phyloP scores from a whole-genome alignment of 768 basidiomycete genomes.

The Suillus americanus region DNA sequence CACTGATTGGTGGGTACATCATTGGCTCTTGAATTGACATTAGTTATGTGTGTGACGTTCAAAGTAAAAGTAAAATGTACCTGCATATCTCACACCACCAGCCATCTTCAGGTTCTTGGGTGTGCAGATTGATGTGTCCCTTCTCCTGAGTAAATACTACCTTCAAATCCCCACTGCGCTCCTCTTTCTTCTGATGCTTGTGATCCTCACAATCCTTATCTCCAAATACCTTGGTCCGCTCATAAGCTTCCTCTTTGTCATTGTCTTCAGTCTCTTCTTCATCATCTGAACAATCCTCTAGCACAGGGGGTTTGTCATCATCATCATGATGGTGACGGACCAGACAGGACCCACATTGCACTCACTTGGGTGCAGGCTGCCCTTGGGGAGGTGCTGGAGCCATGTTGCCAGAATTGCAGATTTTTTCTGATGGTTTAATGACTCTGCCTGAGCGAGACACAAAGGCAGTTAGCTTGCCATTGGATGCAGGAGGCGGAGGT shows the following conservation, averaged over 20 bases:
- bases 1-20: too few relatives aligned
- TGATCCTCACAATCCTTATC: not conserved
- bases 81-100: too few relatives aligned
- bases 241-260: not conserved
- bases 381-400: too few relatives aligned
- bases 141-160: too few relatives aligned
- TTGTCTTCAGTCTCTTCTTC: not conserved
- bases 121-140: too few relatives aligned
- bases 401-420: not conserved
- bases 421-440: not conserved
- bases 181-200: not conserved
- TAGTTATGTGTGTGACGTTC: too few relatives aligned
- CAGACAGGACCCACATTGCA: not conserved
- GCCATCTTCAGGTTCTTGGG: too few relatives aligned
- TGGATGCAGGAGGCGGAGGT: too few relatives aligned
- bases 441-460: not conserved
- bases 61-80: too few relatives aligned
- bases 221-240: not conserved
- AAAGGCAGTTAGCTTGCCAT: not conserved
- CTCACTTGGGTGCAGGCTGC: not conserved
- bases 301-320: not conserved
- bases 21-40: too few relatives aligned
- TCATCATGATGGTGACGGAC: too few relatives aligned
- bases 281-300: not conserved
- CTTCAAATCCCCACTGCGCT: not conserved